Conservation (phyloP, 2,329 filamentous ascomycete species). For the Davidsoniella eucalypti region DNA sequence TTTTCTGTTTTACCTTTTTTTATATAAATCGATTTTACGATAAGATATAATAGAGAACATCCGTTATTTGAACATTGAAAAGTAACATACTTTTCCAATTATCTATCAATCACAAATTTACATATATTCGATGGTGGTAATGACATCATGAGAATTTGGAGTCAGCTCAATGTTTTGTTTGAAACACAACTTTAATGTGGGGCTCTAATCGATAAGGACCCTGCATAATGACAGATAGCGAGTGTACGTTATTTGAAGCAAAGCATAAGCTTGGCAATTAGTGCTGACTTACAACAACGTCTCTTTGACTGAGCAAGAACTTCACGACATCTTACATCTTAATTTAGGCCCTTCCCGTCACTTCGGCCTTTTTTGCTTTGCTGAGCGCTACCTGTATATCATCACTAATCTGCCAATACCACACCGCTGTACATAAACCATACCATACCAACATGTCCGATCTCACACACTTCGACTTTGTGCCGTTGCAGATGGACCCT, state of each 20-base stretch:
- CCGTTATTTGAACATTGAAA: too few species aligned
- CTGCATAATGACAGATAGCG: slow-evolving; percentile 6
- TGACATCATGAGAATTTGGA: too few species aligned
- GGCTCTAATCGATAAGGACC: slow-evolving; percentile 5
- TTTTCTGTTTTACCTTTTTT: too few species aligned
- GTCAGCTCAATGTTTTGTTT: too few species aligned
- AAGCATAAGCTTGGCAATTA: too few species aligned
- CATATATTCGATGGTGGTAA: too few species aligned
- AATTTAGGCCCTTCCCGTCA: not conserved
- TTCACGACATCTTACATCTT: not conserved
- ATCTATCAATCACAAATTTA: too few species aligned
- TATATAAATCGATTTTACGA: too few species aligned
- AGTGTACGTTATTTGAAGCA: not conserved
- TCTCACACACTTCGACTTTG: slow-evolving; percentile 60
- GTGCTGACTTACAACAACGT: too few species aligned
- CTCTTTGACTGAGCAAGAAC: not conserved
- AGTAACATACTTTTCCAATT: too few species aligned
- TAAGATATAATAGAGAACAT: too few species aligned
- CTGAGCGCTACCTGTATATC: too few species aligned
- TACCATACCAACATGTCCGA: slow-evolving; percentile 33
- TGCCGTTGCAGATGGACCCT: slow-evolving; percentile 71
- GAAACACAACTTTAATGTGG: not conserved
- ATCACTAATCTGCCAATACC: not conserved
- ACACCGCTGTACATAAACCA: not conserved
- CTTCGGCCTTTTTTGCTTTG: not conserved